phyloP scores from a whole-genome alignment of 371 early-diverging fungal species.

The Vittaforma corneae region DNA sequence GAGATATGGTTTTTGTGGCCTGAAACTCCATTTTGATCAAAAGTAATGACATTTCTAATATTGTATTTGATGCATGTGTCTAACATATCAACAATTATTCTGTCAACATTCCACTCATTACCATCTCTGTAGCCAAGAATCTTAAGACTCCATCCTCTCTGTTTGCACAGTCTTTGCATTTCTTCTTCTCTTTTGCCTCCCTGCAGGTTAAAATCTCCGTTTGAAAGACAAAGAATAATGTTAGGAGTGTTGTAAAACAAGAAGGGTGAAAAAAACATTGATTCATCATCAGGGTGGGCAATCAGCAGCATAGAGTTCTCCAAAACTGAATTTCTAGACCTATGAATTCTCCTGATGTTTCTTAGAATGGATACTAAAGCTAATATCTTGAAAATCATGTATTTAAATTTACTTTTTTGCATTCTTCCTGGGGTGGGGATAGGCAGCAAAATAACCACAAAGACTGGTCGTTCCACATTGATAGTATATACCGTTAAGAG shows the following conservation, averaged over 20 bases:
- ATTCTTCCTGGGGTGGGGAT: too few relatives aligned
- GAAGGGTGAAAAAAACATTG: conserved; percentile 92
- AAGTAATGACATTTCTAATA: conserved; percentile 66
- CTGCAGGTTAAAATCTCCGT: conserved; percentile 64
- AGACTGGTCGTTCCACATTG: too few relatives aligned
- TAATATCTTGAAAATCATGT: too few relatives aligned
- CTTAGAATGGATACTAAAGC: too few relatives aligned
- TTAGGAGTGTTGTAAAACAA: conserved; percentile 60
- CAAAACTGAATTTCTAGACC: not conserved
- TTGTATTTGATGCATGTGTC: conserved; percentile 12
- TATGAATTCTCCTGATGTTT: too few relatives aligned
- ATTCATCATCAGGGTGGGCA: conserved; percentile 98
- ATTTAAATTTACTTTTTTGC: too few relatives aligned
- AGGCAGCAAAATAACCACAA: too few relatives aligned
- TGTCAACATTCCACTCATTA: conserved; percentile 26
- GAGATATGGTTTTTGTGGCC: conserved; percentile 82
- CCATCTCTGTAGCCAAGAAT: conserved; percentile 44
- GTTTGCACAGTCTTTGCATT: conserved; percentile 21
- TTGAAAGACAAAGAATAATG: conserved; percentile 68
- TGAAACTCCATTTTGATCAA: conserved; percentile 78
- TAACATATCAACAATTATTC: conserved; percentile 24
- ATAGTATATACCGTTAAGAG: too few relatives aligned
- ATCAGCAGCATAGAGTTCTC: conserved; percentile 63
- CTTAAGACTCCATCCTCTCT: conserved; percentile 6
- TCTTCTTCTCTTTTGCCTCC: conserved; percentile 32